A percentile compares a stretch with the other conserved stretches of the same genome.
phyloP scores from a whole-genome alignment of 345 rosid species.

The Citrus cavaleriei region DNA sequence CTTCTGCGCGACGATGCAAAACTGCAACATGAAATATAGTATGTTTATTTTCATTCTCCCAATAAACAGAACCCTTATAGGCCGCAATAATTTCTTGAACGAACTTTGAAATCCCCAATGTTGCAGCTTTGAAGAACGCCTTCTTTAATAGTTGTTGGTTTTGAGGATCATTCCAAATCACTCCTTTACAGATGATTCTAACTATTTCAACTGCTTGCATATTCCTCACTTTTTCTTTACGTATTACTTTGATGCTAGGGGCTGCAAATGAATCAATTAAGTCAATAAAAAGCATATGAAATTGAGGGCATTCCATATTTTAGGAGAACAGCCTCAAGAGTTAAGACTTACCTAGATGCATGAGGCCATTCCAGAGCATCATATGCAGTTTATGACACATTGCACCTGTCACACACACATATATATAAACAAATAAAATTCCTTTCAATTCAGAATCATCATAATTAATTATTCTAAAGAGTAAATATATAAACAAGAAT shows the following conservation, averaged over 20 bases:
- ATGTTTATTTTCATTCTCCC: background rate
- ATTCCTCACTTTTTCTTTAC: background rate
- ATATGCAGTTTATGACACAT: background rate
- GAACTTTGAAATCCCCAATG: background rate
- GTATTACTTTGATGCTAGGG: background rate
- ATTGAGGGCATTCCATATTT: too few relatives aligned
- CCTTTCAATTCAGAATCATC: background rate
- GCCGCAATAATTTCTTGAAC: background rate
- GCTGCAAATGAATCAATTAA: background rate
- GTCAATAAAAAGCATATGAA: too few relatives aligned
- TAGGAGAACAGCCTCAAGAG: too few relatives aligned
- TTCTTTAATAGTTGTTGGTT: accelerated
- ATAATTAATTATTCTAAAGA: too few relatives aligned
- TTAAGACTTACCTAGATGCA: background rate
- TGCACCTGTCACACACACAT: background rate
- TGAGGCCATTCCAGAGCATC: background rate
- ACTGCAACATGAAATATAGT: constrained; percentile 8
- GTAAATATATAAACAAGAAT: too few relatives aligned
- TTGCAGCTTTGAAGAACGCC: too few relatives aligned
- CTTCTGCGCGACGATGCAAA: background rate
- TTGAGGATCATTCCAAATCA: background rate
- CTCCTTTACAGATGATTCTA: background rate
- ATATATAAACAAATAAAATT: background rate
- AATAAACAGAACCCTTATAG: background rate
- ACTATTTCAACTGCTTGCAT: background rate